A percentile compares a stretch with the other conserved stretches of the same genome.
These are phyloP conservation scores for Linum trigynum DNA, from an alignment of 345 rosid species.

Conservation along the genomic window DNA sequence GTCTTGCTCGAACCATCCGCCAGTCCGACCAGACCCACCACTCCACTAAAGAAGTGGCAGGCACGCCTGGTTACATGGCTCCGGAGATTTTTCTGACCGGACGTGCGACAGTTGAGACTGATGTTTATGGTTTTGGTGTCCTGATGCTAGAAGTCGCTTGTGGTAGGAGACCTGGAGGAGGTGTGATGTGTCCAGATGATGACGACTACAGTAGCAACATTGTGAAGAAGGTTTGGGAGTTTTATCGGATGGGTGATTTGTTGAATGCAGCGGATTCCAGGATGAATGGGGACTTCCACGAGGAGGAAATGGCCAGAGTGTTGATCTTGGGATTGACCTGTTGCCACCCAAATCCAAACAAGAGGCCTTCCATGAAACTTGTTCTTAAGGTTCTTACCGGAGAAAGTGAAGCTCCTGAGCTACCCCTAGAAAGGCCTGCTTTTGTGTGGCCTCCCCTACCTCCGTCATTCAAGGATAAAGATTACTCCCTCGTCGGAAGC, in stretches of 20 bases:
- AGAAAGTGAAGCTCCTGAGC: conserved; percentile 38
- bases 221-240: conserved; percentile 62
- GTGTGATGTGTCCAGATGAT: conserved; percentile 17
- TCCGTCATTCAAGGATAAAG: conserved; percentile 39
- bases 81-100: conserved; percentile 28
- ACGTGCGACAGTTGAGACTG: conserved; percentile 23
- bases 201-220: conserved; percentile 41
- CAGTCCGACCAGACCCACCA: conserved; percentile 9
- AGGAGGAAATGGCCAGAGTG: conserved; percentile 34
- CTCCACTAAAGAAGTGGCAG: conserved; percentile 33
- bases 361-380: conserved; percentile 56
- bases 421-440: conserved; percentile 58
- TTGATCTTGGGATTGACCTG: conserved; percentile 62
- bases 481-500: conserved; percentile 27
- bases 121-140: conserved; percentile 32
- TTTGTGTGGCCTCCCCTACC: conserved; percentile 70
- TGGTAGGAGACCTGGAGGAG: conserved; percentile 21
- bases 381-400: conserved; percentile 61
- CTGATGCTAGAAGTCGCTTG: conserved; percentile 30
- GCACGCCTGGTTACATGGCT: conserved; percentile 36
- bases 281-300: conserved; percentile 25
- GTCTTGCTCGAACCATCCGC: conserved; percentile 27
- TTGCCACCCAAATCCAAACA: conserved; percentile 66
- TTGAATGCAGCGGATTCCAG: conserved; percentile 43
- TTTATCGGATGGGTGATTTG: conserved; percentile 33